Conservation (phyloP, 805 yeast genomes). For the Pichia paraexigua region DNA sequence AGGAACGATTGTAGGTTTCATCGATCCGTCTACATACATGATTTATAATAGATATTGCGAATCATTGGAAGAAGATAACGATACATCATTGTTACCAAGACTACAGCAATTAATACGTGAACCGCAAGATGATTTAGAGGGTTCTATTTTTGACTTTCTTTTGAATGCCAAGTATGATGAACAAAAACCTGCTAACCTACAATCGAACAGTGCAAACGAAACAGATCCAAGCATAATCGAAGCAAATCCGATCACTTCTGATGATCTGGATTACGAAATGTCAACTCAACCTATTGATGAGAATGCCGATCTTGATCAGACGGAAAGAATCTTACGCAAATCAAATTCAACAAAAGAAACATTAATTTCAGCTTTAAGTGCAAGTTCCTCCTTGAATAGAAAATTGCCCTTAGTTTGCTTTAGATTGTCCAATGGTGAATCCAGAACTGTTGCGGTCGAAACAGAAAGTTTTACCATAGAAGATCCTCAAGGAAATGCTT, state of each 20-base stretch:
- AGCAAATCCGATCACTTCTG: background rate
- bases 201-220: no score
- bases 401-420: conserved; percentile 72
- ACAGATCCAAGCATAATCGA: background rate
- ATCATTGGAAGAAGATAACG: conserved; percentile 12
- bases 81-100: background rate
- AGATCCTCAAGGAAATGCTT: conserved; percentile 58
- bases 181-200: background rate
- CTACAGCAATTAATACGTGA: background rate
- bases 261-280: background rate
- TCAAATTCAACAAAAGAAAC: background rate
- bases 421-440: conserved; percentile 57
- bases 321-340: background rate
- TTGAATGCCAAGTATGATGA: background rate
- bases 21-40: conserved; percentile 41
- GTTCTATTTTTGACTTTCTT: conserved; percentile 7
- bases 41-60: conserved; percentile 8
- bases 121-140: background rate
- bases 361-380: conserved; percentile 1
- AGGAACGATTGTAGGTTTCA: conserved; percentile 47
- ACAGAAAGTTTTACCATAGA: conserved; percentile 79
- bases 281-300: background rate
- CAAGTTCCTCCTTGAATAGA: background rate
- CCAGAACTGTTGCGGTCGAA: conserved; percentile 68
- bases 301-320: background rate